Conservation (phyloP, 192 early-diverging fungal genomes). For the Phlyctochytrium bullatum region DNA sequence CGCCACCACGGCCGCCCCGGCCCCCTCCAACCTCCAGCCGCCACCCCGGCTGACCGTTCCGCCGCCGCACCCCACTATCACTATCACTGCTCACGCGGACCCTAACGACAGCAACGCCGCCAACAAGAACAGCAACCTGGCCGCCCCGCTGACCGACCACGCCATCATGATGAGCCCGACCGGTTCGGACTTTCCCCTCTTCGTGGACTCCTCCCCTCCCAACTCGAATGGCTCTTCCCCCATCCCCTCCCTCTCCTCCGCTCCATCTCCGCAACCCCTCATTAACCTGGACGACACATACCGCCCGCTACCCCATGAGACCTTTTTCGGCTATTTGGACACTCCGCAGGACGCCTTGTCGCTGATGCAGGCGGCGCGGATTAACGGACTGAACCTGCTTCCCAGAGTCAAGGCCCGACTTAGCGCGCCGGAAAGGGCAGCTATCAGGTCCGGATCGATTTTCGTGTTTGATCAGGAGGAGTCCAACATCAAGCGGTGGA, state of each 20-base stretch:
- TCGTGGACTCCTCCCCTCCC: too few relatives aligned
- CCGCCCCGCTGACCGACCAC: background rate
- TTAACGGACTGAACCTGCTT: constrained; percentile 53
- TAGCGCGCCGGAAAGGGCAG: constrained; percentile 68
- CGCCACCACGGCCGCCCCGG: too few relatives aligned
- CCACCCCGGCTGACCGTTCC: too few relatives aligned
- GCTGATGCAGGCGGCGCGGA: constrained; percentile 70
- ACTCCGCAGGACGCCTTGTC: constrained; percentile 74
- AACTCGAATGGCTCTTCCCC: too few relatives aligned
- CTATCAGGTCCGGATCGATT: constrained; percentile 72
- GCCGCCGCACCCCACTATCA: too few relatives aligned
- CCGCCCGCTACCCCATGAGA: constrained; percentile 6
- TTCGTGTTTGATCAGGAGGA: constrained; percentile 85
- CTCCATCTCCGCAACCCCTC: too few relatives aligned
- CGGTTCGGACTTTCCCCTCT: background rate
- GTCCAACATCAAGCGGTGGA: constrained; percentile 84
- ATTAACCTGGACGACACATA: background rate
- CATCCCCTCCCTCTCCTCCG: too few relatives aligned
- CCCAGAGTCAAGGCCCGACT: constrained; percentile 69
- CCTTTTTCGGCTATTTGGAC: constrained; percentile 63
- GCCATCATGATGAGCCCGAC: background rate
- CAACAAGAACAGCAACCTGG: too few relatives aligned
- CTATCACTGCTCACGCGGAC: too few relatives aligned
- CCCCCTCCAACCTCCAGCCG: too few relatives aligned
- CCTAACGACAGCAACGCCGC: too few relatives aligned